Evolutionary conservation across 768 basidiomycete species (phyloP), one percentile per base, ranked within the genome.

Genomic region (Cystoderma amianthinum): DNA sequence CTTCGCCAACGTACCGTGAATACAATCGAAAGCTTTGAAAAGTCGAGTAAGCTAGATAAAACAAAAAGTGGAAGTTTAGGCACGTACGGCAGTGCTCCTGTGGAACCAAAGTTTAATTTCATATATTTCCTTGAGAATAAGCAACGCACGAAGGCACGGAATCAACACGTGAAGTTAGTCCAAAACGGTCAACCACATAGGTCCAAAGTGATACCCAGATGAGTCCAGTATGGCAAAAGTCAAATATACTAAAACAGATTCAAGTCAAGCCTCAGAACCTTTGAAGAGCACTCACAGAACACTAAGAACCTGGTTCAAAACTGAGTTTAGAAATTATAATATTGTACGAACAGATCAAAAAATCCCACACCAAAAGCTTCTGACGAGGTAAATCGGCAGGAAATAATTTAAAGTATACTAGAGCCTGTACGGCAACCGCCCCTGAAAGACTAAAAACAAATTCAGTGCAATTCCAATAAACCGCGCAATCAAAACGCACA

Each of bases 181-280:
- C 25, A 28, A 28, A 28, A n/a, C n/a, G 25, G n/a, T 28, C 25
- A 7, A 28, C n/a, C 25, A 28, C 7, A 36, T 68, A 69, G 10
- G 59, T 60, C 65, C 70, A 69, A 32, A 72, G 50, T 1, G 69
- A 62, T 16, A 54, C 41, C 36, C 59, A 61, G 28, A 74, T 61
- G 45, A 72, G 55, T 6, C 59, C 40, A 1, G 68, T 70, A 44
- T 74, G 72, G 2, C 49, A 41, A 15, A 59, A 48, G 43, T 74
- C 72, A n/a, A 64, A 54, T 15, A 55, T 38, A 54, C 56, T 56
- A 18, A 21, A 36, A 22, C n/a, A 22, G 32, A 5, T 38, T 10
- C 23, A 4, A 21, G 20, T 9, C 22, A 23, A 11, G 11, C 19
- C 6, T 36, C 32, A 10, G 32, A 19, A 20, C 25, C 25, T 28